phyloP scores from a whole-genome alignment of 208 protist species.

The Trypanosoma theileri region DNA sequence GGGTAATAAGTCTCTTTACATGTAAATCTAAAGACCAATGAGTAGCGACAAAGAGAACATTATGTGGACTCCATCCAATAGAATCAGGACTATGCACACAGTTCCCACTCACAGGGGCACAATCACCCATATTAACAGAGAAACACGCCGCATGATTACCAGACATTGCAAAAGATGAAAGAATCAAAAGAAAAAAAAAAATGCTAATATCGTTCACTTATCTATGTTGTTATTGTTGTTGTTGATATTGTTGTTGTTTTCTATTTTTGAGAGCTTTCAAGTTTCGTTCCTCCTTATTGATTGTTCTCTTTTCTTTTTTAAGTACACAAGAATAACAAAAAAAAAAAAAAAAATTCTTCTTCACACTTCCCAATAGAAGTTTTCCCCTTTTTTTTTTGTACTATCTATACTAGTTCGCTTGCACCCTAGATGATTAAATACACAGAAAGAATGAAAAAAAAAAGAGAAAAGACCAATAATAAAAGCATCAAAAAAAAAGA shows the following conservation, averaged over 20 bases:
- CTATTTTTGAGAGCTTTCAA: no score
- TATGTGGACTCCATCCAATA: conserved; percentile 79
- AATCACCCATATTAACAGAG: conserved; percentile 26
- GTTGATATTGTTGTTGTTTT: no score
- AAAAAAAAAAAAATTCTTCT: no score
- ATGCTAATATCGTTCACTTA: no score
- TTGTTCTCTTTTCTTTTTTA: background rate
- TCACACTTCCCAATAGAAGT: no score
- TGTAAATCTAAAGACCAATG: conserved; percentile 61
- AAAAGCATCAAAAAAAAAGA: no score
- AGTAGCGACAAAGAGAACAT: conserved; percentile 72
- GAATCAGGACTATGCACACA: conserved; percentile 43
- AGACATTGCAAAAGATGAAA: conserved; percentile 10
- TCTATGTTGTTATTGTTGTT: no score
- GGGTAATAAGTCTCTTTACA: conserved; percentile 36
- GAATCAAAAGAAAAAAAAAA: no score
- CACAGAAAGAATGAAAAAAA: no score
- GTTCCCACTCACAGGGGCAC: conserved; percentile 41
- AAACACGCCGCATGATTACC: background rate
- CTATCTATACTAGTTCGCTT: background rate
- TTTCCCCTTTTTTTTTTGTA: background rate
- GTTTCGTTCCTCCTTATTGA: background rate
- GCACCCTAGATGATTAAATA: no score
- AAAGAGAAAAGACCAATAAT: no score
- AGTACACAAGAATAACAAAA: no score